Evolutionary conservation across 768 basidiomycete species (phyloP).

Genomic region (Auriscalpium orientale): DNA sequence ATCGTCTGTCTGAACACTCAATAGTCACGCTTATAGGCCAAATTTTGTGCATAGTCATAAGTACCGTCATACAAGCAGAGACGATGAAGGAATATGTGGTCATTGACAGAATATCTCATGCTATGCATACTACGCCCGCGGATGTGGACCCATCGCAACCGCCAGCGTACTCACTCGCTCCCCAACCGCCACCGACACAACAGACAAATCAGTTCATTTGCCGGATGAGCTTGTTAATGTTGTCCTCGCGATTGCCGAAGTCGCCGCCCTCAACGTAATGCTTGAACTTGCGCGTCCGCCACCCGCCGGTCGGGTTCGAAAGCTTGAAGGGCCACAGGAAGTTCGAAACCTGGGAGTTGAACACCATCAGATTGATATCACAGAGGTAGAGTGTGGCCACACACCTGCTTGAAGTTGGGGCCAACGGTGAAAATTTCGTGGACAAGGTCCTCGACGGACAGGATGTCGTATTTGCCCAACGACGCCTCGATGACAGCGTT

Average conservation of each 20-base stretch:
- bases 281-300: constrained; percentile 97
- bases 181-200: neutral
- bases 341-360: constrained; percentile 59
- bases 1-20: too few relatives aligned
- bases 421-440: constrained; percentile 94
- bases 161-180: neutral
- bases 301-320: constrained; percentile 97
- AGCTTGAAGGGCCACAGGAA: constrained; percentile 99
- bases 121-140: neutral
- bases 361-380: constrained; percentile 5
- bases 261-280: constrained; percentile 95
- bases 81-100: neutral
- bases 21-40: too few relatives aligned
- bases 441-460: constrained; percentile 94
- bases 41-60: too few relatives aligned
- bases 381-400: constrained; percentile 18
- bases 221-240: constrained; percentile 96
- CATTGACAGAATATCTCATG: neutral
- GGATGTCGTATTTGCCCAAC: constrained; percentile 91
- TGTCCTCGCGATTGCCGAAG: constrained; percentile 92
- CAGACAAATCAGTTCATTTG: constrained; percentile 68
- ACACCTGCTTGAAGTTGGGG: constrained; percentile 97
- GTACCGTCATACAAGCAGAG: neutral
- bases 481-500: constrained; percentile 87
- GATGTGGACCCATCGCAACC: neutral